Conservation (phyloP, 768 basidiomycete genomes). For the Termitomyces sp. region DNA sequence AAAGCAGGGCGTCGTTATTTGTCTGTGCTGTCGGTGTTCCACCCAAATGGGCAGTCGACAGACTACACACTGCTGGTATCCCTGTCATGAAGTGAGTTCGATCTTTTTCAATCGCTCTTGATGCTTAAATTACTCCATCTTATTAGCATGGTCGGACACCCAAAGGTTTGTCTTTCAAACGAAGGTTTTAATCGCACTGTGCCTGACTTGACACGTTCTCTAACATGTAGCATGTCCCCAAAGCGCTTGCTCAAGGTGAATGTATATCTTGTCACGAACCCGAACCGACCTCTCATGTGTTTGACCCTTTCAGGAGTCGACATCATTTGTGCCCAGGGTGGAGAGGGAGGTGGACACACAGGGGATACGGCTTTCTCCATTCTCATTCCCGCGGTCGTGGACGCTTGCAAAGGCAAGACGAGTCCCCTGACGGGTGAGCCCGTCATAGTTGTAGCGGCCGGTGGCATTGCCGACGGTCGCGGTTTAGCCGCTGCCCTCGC, state of each 20-base stretch:
- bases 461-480: conserved; percentile 79
- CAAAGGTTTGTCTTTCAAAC: conserved; percentile 45
- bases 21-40: conserved; percentile 85
- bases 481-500: conserved; percentile 72
- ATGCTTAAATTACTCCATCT: neutral
- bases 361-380: conserved; percentile 79
- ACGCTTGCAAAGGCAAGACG: conserved; percentile 60
- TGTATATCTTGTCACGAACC: neutral
- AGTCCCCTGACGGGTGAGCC: conserved; percentile 77
- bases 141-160: conserved; percentile 75
- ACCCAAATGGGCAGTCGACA: conserved; percentile 76
- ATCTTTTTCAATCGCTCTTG: neutral
- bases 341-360: conserved; percentile 87
- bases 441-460: conserved; percentile 76
- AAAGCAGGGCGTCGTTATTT: conserved; percentile 67
- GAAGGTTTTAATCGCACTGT: neutral
- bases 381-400: conserved; percentile 78
- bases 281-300: neutral
- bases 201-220: neutral
- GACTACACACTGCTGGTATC: conserved; percentile 72
- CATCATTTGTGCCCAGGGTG: conserved; percentile 84
- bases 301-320: conserved; percentile 56
- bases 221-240: conserved; percentile 52
- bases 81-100: conserved; percentile 75
- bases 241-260: conserved; percentile 67